These are phyloP conservation scores for Mucor plumbeus DNA, from an alignment of 371 early-diverging fungal genomes.

Conservation along the genomic window DNA sequence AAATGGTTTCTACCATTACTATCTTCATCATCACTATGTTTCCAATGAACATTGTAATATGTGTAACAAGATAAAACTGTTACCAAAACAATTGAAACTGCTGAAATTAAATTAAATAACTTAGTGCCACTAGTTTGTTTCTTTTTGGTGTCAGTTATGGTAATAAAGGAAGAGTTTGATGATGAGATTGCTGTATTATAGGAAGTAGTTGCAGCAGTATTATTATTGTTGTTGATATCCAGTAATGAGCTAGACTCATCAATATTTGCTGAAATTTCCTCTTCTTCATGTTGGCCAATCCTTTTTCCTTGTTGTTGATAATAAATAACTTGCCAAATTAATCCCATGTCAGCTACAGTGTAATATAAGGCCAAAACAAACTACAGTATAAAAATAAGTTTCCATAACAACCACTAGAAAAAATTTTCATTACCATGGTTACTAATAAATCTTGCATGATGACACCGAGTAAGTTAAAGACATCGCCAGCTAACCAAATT, in stretches of 20 bases:
- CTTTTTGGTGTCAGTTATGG: background rate
- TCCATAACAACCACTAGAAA: background rate
- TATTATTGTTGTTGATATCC: background rate
- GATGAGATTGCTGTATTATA: background rate
- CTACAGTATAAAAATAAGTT: slow-evolving; percentile 19
- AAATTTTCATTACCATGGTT: slow-evolving; percentile 54
- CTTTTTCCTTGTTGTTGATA: slow-evolving; percentile 36
- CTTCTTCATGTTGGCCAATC: background rate
- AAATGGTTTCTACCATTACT: background rate
- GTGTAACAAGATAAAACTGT: slow-evolving; percentile 29
- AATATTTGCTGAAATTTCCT: background rate
- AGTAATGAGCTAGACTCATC: background rate
- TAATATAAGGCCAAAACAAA: slow-evolving; percentile 56
- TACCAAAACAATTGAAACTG: slow-evolving; percentile 21
- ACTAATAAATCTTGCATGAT: slow-evolving; percentile 73
- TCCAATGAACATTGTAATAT: slow-evolving; percentile 25
- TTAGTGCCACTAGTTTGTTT: slow-evolving; percentile 11
- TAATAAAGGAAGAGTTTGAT: slow-evolving; percentile 1
- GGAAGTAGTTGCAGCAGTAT: background rate
- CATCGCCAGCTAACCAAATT: slow-evolving; percentile 87
- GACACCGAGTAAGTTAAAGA: slow-evolving; percentile 79
- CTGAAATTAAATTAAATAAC: slow-evolving; percentile 22
- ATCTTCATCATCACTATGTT: background rate
- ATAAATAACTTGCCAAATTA: slow-evolving; percentile 61
- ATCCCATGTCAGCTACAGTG: slow-evolving; percentile 52